A percentile compares a stretch with the other conserved stretches of the same genome.
Conservation (phyloP, 2,329 filamentous ascomycete species). For the Calonectria ilicicola region DNA sequence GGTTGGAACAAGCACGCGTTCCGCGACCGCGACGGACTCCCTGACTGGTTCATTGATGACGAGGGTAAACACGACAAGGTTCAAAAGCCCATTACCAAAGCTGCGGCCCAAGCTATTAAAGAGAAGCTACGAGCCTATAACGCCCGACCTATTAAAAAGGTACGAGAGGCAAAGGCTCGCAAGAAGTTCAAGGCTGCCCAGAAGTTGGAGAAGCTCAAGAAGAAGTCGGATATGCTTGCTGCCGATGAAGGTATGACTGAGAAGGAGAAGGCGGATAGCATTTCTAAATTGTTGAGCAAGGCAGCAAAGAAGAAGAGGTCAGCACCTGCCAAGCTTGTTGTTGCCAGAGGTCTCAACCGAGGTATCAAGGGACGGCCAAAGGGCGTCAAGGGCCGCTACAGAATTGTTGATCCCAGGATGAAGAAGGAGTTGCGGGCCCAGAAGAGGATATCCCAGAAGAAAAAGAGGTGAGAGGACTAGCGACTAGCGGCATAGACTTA, state of each 20-base stretch:
- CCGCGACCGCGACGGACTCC: slow-evolving; percentile 90
- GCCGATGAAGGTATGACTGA: slow-evolving; percentile 94
- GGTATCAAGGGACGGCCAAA: slow-evolving; percentile 88
- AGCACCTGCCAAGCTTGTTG: slow-evolving; percentile 86
- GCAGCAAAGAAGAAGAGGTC: slow-evolving; percentile 89
- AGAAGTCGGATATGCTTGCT: slow-evolving; percentile 92
- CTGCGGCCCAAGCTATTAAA: slow-evolving; percentile 90
- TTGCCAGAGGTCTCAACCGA: slow-evolving; percentile 85
- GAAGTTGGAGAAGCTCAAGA: slow-evolving; percentile 91
- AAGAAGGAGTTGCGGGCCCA: slow-evolving; percentile 95
- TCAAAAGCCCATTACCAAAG: slow-evolving; percentile 91
- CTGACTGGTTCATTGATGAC: slow-evolving; percentile 98
- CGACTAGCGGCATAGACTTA: slow-evolving; percentile 25
- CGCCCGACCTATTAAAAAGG: slow-evolving; percentile 98
- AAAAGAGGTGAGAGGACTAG: slow-evolving; percentile 57
- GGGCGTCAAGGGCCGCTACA: slow-evolving; percentile 95
- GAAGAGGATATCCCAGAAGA: slow-evolving; percentile 82
- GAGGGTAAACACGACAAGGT: slow-evolving; percentile 85
- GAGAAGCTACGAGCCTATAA: slow-evolving; percentile 94
- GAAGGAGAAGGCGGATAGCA: slow-evolving; percentile 92
- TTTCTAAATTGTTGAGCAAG: slow-evolving; percentile 83
- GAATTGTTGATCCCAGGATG: slow-evolving; percentile 94
- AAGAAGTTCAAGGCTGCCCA: slow-evolving; percentile 98
- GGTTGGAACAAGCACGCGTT: slow-evolving; percentile 94
- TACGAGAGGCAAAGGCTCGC: slow-evolving; percentile 92